phyloP scores from a whole-genome alignment of 1,284 basidiomycete species.

The Fomitopsis palustris region DNA sequence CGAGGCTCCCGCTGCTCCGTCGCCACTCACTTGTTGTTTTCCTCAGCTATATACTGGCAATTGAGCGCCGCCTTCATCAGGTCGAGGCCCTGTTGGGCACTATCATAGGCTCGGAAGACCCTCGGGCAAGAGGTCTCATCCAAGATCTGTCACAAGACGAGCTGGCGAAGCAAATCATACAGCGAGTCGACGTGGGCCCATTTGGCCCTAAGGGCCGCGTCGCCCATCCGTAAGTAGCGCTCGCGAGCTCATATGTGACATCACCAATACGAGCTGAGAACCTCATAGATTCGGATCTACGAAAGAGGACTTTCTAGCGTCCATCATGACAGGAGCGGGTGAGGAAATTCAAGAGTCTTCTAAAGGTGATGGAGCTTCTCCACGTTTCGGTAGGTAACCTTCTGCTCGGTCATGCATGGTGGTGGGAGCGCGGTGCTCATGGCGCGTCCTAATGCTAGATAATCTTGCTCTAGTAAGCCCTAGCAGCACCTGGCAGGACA shows the following conservation, averaged over 20 bases:
- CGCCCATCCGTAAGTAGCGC: conserved; percentile 20
- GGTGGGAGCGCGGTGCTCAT: not conserved
- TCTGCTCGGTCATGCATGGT: not conserved
- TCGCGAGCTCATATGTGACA: not conserved
- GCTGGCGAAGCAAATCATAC: conserved; percentile 27
- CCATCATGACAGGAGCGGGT: conserved; percentile 20
- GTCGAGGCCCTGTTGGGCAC: conserved; percentile 30
- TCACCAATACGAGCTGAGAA: not conserved
- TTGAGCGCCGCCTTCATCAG: conserved; percentile 29
- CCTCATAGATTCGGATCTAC: conserved; percentile 23
- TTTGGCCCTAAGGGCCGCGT: conserved; percentile 25
- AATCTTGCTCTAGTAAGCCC: conserved; percentile 22
- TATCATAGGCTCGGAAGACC: conserved; percentile 27
- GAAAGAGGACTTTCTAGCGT: conserved; percentile 26
- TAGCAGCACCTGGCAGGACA: conserved; percentile 24
- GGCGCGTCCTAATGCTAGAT: conserved; percentile 9
- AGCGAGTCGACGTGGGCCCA: conserved; percentile 27
- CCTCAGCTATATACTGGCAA: conserved; percentile 27
- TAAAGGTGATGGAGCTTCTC: conserved; percentile 6
- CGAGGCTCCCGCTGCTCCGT: not conserved
- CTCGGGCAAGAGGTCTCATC: conserved; percentile 23
- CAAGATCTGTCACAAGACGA: conserved; percentile 26
- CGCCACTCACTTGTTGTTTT: not conserved
- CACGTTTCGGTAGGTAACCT: conserved; percentile 8
- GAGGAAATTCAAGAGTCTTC: conserved; percentile 15